Evolutionary conservation across 768 basidiomycete genomes (phyloP), one percentile per base, ranked within the genome.

Genomic region (Naganishia friedmannii): DNA sequence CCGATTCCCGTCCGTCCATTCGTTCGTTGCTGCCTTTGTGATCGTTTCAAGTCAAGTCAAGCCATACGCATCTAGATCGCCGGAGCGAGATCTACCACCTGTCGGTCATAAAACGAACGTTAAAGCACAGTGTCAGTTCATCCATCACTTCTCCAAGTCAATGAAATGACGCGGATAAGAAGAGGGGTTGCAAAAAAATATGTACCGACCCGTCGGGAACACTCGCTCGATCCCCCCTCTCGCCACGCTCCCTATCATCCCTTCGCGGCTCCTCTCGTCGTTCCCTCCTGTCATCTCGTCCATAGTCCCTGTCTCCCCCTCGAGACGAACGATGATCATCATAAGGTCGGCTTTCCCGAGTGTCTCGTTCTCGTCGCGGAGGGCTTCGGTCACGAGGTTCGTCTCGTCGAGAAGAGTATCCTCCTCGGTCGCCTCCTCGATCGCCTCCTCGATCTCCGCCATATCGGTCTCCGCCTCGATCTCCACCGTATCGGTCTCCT

Each of bases 381-480:
- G 73, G 70, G 34, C 51, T 65, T 63, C 73, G 69, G 56, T 74
- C 69, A 15, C 74, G 70, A 23, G 67, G 66, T 39, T 70, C 65
- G 45, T 72, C 72, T 3, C 71, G 65, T 56, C 72, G 75, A 58
- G 70, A 55, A 32, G 56, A 56, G 70, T 67, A 58, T 12, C 57
- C 57, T 29, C 55, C 58, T 29, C 70, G 70, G 67, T 66, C 58
- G 54, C 74, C 75, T 63, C 70, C 70, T 34, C 72, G 70, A 55
- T 71, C 31, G 48, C 74, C 46, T 46, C 70, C 70, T 29, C 72
- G 56, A 48, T 71, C 70, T 53, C 70, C 75, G 55, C 73, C 73
- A 60, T 74, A 73, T 63, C 60, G 39, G 17, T 45, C 68, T n/a
- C 65, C 67, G 53, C 63, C 53, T 56, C 69, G 66, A 29, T 55